These are phyloP conservation scores for Backusella westeae DNA, from an alignment of 192 early-diverging fungal species.

Conservation along the genomic window DNA sequence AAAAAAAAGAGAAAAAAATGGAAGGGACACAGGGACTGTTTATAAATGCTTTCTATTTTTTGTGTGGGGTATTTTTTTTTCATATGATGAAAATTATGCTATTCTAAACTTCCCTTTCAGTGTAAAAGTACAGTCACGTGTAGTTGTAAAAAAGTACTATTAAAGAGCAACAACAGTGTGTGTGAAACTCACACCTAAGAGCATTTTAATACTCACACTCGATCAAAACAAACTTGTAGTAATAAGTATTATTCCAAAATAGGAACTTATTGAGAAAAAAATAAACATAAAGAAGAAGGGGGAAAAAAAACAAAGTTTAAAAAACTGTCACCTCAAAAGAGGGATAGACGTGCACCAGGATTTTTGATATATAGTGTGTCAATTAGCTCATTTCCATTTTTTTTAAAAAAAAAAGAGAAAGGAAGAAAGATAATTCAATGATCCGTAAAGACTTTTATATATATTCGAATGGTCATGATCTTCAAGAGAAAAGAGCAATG, in stretches of 20 bases:
- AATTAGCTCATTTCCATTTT: not conserved
- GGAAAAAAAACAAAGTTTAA: not conserved
- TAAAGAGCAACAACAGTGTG: not conserved
- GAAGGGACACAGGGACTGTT: not conserved
- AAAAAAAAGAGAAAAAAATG: not conserved
- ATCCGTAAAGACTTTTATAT: not conserved
- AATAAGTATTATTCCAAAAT: conserved; percentile 10
- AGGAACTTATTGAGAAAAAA: conserved; percentile 3
- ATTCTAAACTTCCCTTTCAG: not conserved
- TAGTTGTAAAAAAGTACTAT: not conserved
- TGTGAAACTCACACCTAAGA: not conserved
- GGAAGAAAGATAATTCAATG: too few species aligned
- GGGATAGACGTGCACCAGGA: not conserved
- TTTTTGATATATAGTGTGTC: not conserved
- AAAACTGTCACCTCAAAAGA: not conserved
- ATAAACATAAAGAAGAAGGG: not conserved
- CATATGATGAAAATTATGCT: not conserved
- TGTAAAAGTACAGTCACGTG: not conserved
- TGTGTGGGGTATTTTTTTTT: conserved; percentile 2
- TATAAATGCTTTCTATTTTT: not conserved
- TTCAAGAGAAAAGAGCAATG: not conserved
- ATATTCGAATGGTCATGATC: not conserved
- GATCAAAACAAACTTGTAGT: not conserved
- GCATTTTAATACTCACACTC: not conserved
- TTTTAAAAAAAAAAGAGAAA: not conserved